Percentiles rank a stretch among this genome's conserved stretches.
These are phyloP conservation scores for Clausena lansium DNA, from an alignment of 345 rosid genomes.

Conservation along the genomic window DNA sequence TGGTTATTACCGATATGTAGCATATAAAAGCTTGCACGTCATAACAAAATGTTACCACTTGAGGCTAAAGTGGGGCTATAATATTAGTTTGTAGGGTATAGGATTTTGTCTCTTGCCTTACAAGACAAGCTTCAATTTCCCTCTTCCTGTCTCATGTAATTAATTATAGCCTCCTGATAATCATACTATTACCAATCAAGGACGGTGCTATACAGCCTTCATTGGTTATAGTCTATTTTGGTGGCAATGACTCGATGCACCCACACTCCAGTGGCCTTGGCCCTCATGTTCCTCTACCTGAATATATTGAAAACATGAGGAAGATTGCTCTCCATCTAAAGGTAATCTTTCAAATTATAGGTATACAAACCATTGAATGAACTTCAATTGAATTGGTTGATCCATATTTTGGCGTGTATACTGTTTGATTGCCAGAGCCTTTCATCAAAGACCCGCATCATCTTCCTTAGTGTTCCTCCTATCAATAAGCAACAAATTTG, in stretches of 20 bases:
- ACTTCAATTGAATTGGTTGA: background rate
- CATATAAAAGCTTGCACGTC: background rate
- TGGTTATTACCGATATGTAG: background rate
- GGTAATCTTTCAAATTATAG: conserved; percentile 34
- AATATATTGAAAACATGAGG: conserved; percentile 69
- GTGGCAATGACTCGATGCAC: conserved; percentile 82
- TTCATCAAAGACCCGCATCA: conserved; percentile 59
- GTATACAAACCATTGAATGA: background rate
- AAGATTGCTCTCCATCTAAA: conserved; percentile 70
- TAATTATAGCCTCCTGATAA: background rate
- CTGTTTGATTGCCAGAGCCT: conserved; percentile 53
- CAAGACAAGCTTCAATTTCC: background rate
- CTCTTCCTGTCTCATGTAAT: background rate
- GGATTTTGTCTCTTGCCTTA: background rate
- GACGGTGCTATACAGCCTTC: conserved; percentile 69
- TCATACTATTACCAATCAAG: conserved; percentile 31
- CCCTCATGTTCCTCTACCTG: conserved; percentile 86
- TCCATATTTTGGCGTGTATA: background rate
- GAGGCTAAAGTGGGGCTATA: background rate
- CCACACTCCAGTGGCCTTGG: conserved; percentile 66
- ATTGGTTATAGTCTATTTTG: conserved; percentile 86
- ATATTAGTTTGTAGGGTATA: background rate
- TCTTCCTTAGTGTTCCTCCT: conserved; percentile 74
- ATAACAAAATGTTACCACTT: background rate
- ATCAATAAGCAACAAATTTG: conserved; percentile 54